Evolutionary conservation across 2,329 filamentous ascomycete species (phyloP).

Genomic region (Ceratocystis variospora): DNA sequence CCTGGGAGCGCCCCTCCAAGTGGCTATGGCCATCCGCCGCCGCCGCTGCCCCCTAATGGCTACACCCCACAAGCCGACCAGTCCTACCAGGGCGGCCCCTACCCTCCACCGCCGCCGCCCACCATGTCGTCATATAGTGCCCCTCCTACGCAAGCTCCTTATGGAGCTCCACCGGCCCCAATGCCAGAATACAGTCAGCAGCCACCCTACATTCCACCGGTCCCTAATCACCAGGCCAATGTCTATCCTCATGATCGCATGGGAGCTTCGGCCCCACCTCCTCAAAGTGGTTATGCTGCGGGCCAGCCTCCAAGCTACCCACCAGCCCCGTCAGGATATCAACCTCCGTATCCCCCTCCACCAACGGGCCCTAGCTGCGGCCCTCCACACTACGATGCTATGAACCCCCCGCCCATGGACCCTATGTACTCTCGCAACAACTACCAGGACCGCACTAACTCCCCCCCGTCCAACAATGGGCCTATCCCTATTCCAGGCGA

Average conservation of each 20-base stretch:
- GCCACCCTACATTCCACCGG: slow-evolving; percentile 11
- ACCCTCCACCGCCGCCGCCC: slow-evolving; percentile 11
- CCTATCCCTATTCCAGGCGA: not conserved
- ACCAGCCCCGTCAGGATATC: slow-evolving; percentile 8
- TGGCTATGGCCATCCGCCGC: slow-evolving; percentile 12
- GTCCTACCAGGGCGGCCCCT: slow-evolving; percentile 4
- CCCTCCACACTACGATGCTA: slow-evolving; percentile 15
- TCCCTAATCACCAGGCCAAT: slow-evolving; percentile 11
- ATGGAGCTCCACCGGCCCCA: slow-evolving; percentile 13
- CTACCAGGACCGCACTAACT: slow-evolving; percentile 16
- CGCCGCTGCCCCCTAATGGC: not conserved
- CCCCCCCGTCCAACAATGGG: slow-evolving; percentile 14
- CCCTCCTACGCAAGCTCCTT: slow-evolving; percentile 15
- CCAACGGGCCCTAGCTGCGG: not conserved
- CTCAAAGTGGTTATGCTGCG: slow-evolving; percentile 15
- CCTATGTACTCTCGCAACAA: slow-evolving; percentile 13
- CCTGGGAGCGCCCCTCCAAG: slow-evolving; percentile 16
- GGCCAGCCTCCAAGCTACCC: slow-evolving; percentile 18
- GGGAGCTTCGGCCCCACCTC: slow-evolving; percentile 16
- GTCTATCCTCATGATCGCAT: slow-evolving; percentile 14
- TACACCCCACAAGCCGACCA: slow-evolving; percentile 8
- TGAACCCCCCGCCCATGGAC: slow-evolving; percentile 13
- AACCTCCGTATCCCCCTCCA: not conserved
- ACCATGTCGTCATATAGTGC: slow-evolving; percentile 16
- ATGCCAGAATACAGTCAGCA: slow-evolving; percentile 13